These are phyloP conservation scores for Monocercomonoides exilis DNA, from an alignment of 78 protist species.

Conservation along the genomic window DNA sequence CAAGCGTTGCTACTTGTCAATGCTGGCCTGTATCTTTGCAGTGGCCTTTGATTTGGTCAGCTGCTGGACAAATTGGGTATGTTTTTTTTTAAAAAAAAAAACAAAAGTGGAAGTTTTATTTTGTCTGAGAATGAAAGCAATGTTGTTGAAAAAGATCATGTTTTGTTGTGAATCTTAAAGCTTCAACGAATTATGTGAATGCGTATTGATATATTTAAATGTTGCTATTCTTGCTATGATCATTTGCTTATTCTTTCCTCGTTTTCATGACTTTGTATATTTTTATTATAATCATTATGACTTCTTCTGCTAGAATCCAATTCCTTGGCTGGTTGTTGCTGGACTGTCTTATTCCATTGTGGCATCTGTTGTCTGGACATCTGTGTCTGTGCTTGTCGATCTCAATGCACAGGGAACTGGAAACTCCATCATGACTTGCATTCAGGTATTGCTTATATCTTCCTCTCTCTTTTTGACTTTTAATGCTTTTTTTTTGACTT, in stretches of 20 bases:
- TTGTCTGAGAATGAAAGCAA: too few species aligned
- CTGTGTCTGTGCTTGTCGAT: not conserved
- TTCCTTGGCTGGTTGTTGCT: not conserved
- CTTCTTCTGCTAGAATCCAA: not conserved
- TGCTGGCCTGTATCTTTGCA: not conserved
- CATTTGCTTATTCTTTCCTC: too few species aligned
- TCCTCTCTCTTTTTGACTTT: too few species aligned
- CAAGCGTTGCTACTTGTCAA: not conserved
- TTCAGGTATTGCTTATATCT: not conserved
- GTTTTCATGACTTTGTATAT: not conserved
- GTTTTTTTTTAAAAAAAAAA: not conserved
- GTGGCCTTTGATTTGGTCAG: not conserved
- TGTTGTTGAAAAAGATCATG: too few species aligned
- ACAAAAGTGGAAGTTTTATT: too few species aligned
- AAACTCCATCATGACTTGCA: conserved; percentile 1
- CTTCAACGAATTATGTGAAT: too few species aligned
- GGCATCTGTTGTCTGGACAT: not conserved
- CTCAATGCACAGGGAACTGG: not conserved
- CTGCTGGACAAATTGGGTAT: not conserved
- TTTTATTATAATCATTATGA: not conserved
- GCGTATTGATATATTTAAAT: too few species aligned
- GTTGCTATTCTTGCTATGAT: too few species aligned
- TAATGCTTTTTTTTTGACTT: too few species aligned
- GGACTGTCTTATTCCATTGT: not conserved
- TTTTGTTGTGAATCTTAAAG: too few species aligned